phyloP scores from a whole-genome alignment of 73 alveolate genomes.

The Stentor roeselii region DNA sequence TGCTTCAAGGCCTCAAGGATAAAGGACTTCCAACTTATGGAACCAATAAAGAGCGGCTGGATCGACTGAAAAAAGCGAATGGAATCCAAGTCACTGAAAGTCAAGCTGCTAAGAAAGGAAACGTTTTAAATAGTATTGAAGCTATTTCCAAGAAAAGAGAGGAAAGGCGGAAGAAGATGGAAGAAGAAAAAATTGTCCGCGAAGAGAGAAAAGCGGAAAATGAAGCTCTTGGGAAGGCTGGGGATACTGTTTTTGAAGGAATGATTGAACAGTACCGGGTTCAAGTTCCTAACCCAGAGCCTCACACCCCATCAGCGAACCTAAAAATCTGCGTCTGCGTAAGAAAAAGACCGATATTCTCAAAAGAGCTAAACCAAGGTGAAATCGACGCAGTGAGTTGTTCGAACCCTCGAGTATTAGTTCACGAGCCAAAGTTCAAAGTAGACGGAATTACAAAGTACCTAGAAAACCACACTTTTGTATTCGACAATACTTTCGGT shows the following conservation, averaged over 20 bases:
- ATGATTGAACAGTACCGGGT: slow-evolving; percentile 66
- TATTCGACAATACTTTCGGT: slow-evolving; percentile 83
- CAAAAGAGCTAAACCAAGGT: slow-evolving; percentile 82
- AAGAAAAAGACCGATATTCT: slow-evolving; percentile 93
- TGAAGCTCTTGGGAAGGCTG: slow-evolving; percentile 65
- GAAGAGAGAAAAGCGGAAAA: slow-evolving; percentile 70
- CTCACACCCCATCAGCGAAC: slow-evolving; percentile 58
- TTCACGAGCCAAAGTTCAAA: slow-evolving; percentile 88
- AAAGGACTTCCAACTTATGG: slow-evolving; percentile 81
- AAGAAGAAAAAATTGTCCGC: slow-evolving; percentile 63
- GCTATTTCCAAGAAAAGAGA: slow-evolving; percentile 71
- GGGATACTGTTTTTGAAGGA: slow-evolving; percentile 83
- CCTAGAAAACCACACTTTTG: slow-evolving; percentile 91
- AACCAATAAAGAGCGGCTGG: slow-evolving; percentile 73
- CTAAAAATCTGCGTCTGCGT: slow-evolving; percentile 92
- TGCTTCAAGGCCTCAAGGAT: slow-evolving; percentile 56
- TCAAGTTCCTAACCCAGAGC: slow-evolving; percentile 43
- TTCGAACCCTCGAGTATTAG: slow-evolving; percentile 86
- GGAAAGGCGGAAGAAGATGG: slow-evolving; percentile 81
- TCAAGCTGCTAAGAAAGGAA: slow-evolving; percentile 40
- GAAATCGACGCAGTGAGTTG: slow-evolving; percentile 96
- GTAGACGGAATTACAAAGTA: slow-evolving; percentile 98
- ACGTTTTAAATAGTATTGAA: slow-evolving; percentile 78
- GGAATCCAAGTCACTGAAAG: slow-evolving; percentile 46
- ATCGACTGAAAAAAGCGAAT: slow-evolving; percentile 69